Base-by-base conservation (phyloP, 805 yeast species). In the Cephaloascus fragrans region DNA sequence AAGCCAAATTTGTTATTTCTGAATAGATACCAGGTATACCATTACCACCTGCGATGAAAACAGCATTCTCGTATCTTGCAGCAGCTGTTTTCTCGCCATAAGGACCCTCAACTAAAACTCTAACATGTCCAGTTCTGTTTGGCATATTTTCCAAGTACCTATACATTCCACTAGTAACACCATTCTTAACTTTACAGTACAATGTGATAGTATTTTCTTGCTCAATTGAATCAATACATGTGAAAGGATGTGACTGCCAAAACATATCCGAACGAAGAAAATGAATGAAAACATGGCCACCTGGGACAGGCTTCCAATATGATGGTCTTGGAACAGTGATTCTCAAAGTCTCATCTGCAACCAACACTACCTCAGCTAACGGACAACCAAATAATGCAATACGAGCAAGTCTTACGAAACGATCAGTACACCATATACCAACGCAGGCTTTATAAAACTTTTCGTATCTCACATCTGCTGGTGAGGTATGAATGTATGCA, bases 41-140 rank as follows among this genome's bases (percentile, higher is more conserved):
- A 39, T 77, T 77, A 23, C 93, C 90, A 36, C 87, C 89, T 5
- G 89, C 82, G 18, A 83, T 44, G 34, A 80, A 67, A 4, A 80
- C 64, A 4, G 79, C 71, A 41, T 72, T 69, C 37, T 75, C 71
- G 47, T 70, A 80, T 34, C 62, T 58, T 19, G 62, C 57, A 14
- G 75, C 58, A 2, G 79, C 72, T 3, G 73, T 52, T 2, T 69
- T 45, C 32, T 65, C 62, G 3, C 90, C 85, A 50, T 83, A 83
- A 2, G 89, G 88, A 1, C 90, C 90, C 51, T 83, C 90, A 10
- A 64, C 52, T 8, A 53, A 51, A 14, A 64, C 64, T 39, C 63
- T 48, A 32, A 63, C 51, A 23, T 23, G 28, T 6, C 28, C 28
- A 23, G 28, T 23, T 23, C 12, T 16, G 28, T 23, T 12, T 8